Percentiles rank a stretch among this genome's conserved stretches.
Evolutionary conservation across 2,329 filamentous ascomycete genomes (phyloP).

Genomic region (Phyllosticta citriasiana): DNA sequence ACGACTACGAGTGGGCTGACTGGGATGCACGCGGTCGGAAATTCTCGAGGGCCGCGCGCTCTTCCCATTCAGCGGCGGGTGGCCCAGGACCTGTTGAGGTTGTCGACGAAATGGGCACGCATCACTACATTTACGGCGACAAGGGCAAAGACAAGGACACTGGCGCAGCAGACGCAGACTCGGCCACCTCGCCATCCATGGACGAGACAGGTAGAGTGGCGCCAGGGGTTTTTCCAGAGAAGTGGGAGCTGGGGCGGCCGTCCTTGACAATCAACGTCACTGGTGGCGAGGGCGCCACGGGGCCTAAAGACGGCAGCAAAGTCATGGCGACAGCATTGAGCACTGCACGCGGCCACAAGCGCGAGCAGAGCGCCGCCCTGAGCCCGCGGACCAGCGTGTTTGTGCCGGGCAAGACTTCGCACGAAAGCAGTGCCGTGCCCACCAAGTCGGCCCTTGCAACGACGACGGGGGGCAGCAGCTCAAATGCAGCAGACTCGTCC

Average conservation of each 20-base stretch:
- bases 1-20: background rate
- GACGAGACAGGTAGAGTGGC: background rate
- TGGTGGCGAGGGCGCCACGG: background rate
- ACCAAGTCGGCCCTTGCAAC: background rate
- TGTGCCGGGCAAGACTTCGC: background rate
- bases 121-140: background rate
- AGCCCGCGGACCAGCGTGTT: background rate
- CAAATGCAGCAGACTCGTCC: background rate
- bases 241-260: background rate
- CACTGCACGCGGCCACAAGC: background rate
- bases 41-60: background rate
- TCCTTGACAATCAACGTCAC: background rate
- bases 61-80: background rate
- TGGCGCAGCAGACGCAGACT: too few species aligned
- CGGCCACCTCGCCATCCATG: background rate
- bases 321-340: background rate
- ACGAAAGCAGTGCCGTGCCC: background rate
- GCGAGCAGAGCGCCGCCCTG: background rate
- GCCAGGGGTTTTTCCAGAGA: background rate
- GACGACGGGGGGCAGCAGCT: background rate
- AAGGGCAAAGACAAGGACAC: background rate
- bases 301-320: background rate
- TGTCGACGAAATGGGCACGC: background rate
- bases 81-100: background rate
- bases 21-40: background rate